A percentile compares a stretch with the other conserved stretches of the same genome.
phyloP scores from a whole-genome alignment of 208 protist species.

The Crithidia brevicula region DNA sequence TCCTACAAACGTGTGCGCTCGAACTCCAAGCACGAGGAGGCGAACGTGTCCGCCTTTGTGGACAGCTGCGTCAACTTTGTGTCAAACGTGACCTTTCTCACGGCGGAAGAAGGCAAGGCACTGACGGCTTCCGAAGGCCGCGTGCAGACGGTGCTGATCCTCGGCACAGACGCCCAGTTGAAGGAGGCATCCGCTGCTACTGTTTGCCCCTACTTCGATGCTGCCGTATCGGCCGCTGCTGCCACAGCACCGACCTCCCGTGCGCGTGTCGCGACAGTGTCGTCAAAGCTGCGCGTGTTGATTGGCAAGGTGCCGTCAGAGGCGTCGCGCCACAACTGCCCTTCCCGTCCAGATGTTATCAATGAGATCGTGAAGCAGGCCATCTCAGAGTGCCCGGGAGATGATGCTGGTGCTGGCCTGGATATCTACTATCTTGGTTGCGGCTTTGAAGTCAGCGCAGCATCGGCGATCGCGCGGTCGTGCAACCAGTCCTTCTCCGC shows the following conservation, averaged over 20 bases:
- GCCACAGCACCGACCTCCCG: constrained; percentile 17
- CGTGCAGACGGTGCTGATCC: constrained; percentile 48
- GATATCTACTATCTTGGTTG: constrained; percentile 66
- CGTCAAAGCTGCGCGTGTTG: constrained; percentile 36
- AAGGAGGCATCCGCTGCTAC: constrained; percentile 7
- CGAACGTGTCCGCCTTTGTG: constrained; percentile 59
- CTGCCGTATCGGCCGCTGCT: constrained; percentile 12
- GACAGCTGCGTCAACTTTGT: constrained; percentile 64
- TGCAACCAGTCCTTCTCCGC: constrained; percentile 68
- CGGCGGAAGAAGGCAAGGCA: constrained; percentile 24
- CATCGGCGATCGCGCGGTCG: constrained; percentile 57
- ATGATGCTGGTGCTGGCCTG: constrained; percentile 19
- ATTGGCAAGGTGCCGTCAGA: constrained; percentile 44
- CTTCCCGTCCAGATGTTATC: constrained; percentile 63
- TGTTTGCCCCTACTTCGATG: constrained; percentile 15
- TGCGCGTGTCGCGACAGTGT: constrained; percentile 31
- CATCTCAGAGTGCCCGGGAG: constrained; percentile 24
- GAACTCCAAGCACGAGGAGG: constrained; percentile 50
- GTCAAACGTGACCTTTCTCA: constrained; percentile 62
- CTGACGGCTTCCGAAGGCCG: neutral
- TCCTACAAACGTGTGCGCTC: constrained; percentile 62
- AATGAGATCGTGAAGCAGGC: constrained; percentile 54
- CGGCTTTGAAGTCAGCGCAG: constrained; percentile 43
- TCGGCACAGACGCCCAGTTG: constrained; percentile 50
- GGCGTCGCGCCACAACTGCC: constrained; percentile 85